Evolutionary conservation across 2,329 filamentous ascomycete genomes (phyloP).

Genomic region (Monosporascus sp.): DNA sequence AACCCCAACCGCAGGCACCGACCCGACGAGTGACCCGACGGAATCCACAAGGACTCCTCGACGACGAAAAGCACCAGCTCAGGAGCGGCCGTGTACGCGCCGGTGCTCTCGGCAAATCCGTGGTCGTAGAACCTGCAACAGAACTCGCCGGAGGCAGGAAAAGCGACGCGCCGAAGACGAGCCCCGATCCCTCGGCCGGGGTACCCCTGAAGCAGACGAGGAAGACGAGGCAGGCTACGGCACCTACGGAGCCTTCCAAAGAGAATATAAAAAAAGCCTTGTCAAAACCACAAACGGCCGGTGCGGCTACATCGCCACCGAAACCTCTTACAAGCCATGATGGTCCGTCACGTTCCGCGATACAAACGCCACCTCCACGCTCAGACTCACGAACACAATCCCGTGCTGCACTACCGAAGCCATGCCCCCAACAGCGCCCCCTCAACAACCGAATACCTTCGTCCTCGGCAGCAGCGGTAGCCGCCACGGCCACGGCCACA

Average conservation of each 20-base stretch:
- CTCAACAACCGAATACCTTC: neutral
- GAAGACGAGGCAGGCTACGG: slow-evolving; percentile 5
- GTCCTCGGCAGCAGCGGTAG: slow-evolving; percentile 2
- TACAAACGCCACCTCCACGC: no score
- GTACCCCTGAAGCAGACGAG: slow-evolving; percentile 9
- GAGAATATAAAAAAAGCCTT: slow-evolving; percentile 10
- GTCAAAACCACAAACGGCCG: neutral
- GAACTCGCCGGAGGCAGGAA: slow-evolving; percentile 1
- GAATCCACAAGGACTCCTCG: slow-evolving; percentile 12
- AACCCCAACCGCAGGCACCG: slow-evolving; percentile 2
- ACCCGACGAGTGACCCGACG: slow-evolving; percentile 24
- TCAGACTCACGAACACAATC: neutral
- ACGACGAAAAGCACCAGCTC: slow-evolving; percentile 13
- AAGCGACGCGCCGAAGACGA: slow-evolving; percentile 12
- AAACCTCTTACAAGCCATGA: neutral
- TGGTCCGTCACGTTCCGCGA: neutral
- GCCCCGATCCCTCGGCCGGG: neutral
- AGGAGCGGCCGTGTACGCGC: slow-evolving; percentile 23
- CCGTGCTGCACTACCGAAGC: slow-evolving; percentile 1
- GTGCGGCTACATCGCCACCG: neutral
- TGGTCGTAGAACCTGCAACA: neutral
- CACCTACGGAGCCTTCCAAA: slow-evolving; percentile 3
- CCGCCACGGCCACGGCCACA: neutral
- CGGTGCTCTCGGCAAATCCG: slow-evolving; percentile 4
- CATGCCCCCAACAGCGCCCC: neutral